Evolutionary conservation across 345 rosid species (phyloP), one percentile per base, ranked within the genome.

Genomic region (Pistacia atlantica): DNA sequence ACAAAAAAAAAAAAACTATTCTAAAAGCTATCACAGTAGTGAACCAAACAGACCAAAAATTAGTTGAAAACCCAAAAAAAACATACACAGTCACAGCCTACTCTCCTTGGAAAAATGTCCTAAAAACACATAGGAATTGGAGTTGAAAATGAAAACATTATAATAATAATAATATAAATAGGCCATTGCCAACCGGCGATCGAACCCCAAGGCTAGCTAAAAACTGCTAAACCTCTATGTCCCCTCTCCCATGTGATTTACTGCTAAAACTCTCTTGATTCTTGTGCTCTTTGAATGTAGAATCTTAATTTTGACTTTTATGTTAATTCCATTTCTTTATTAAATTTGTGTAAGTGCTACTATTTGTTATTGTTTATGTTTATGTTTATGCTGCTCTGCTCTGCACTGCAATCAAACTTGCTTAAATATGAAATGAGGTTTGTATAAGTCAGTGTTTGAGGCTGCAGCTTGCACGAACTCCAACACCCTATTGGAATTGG

Each of bases 161-260:
- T 25, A 25, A 25, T 25, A 25, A 25, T 25, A 25, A 25, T 25
- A 25, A 25, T 25, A 25, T 25, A 25, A 25, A 25, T 25, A 25
- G 25, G 25, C 25, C 57, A 54, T 54, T 54, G 20, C 57, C 57
- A 16, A 54, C 57, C 18, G 57, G 64, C 38, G 33, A 17, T 45
- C 69, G 22, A 45, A 66, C 46, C 20, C 54, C 7, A 5, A 65
- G 22, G 45, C 54, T 51, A 45, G 6, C 57, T 14, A 1, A 14
- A 13, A 14, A 5, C 57, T 18, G 6, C 57, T 54, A 0, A 54
- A 54, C 57, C 57, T 31, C 31, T 3, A 58, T 72, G 75, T 37
- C 83, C 0, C 67, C 85, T 37, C 82, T 0, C 67, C 85, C 90
- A 90, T 86, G 95, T 90, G 95, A 87, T 78, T 70, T 71, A 77